Evolutionary conservation across 176 grass and related monocot species (phyloP).

Genomic region (Tillandsia leiboldiana): DNA sequence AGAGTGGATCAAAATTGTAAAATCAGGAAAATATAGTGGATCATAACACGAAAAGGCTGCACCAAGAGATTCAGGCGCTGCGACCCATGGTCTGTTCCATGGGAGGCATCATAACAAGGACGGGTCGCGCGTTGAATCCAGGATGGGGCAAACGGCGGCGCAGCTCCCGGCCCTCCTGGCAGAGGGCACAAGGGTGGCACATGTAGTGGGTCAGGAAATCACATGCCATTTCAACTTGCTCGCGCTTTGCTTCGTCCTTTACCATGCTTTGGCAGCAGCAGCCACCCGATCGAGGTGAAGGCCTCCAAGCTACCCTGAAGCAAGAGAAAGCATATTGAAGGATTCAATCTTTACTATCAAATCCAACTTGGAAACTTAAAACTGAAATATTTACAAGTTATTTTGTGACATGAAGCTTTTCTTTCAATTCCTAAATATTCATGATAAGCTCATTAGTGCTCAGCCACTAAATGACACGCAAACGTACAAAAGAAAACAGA

Average conservation of each 20-base stretch:
- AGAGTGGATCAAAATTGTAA: no score
- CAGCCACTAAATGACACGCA: no score
- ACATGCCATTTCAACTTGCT: slow-evolving; percentile 47
- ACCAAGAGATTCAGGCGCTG: slow-evolving; percentile 20
- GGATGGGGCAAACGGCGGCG: slow-evolving; percentile 67
- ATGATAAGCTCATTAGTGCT: no score
- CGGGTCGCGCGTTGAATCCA: slow-evolving; percentile 43
- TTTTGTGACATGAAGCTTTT: no score
- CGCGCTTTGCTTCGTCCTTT: slow-evolving; percentile 38
- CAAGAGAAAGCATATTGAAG: slow-evolving; percentile 4
- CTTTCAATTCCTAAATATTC: no score
- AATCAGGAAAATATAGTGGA: background rate
- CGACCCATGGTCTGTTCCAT: slow-evolving; percentile 72
- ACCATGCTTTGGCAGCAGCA: slow-evolving; percentile 34
- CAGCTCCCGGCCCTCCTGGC: slow-evolving; percentile 72
- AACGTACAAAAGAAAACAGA: no score
- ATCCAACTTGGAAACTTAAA: no score
- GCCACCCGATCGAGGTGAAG: slow-evolving; percentile 53
- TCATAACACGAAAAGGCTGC: background rate
- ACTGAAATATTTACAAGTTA: no score
- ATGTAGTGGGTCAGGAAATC: slow-evolving; percentile 67
- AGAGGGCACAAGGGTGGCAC: slow-evolving; percentile 81
- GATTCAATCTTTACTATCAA: background rate
- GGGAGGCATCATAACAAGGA: slow-evolving; percentile 67
- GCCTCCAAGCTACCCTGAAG: slow-evolving; percentile 73